These are phyloP conservation scores for Galium porrigens DNA, from an alignment of 305 asterid species.

Conservation along the genomic window DNA sequence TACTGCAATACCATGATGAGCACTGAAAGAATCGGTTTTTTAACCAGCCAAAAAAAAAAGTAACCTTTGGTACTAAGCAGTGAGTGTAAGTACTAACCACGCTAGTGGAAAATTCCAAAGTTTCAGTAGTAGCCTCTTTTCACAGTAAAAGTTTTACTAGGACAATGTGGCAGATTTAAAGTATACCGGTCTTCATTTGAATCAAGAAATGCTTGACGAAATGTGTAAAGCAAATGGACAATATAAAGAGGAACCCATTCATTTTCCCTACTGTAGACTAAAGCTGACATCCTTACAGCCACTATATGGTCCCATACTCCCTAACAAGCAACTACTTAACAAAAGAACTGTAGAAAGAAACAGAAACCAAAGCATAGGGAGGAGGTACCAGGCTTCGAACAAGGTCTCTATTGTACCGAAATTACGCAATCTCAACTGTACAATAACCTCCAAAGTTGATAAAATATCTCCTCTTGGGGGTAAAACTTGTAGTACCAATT, in stretches of 20 bases:
- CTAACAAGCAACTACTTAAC: background rate
- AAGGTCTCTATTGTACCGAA: background rate
- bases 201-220: conserved; percentile 13
- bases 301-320: background rate
- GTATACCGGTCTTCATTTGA: conserved; percentile 4
- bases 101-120: conserved; percentile 4
- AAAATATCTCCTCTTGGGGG: background rate
- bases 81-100: background rate
- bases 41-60: background rate
- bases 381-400: background rate
- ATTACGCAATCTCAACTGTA: background rate
- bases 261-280: background rate
- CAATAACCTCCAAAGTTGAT: background rate
- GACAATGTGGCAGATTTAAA: conserved; percentile 1
- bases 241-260: background rate
- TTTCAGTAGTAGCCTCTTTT: background rate
- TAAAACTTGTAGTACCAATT: background rate
- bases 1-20: background rate
- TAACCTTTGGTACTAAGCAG: background rate
- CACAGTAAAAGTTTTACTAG: background rate
- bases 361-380: background rate
- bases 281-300: background rate
- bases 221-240: conserved; percentile 12
- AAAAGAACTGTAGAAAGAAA: background rate
- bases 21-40: conserved; percentile 5